phyloP scores from a whole-genome alignment of 495 filamentous ascomycete species.

The Peziza echinospora region DNA sequence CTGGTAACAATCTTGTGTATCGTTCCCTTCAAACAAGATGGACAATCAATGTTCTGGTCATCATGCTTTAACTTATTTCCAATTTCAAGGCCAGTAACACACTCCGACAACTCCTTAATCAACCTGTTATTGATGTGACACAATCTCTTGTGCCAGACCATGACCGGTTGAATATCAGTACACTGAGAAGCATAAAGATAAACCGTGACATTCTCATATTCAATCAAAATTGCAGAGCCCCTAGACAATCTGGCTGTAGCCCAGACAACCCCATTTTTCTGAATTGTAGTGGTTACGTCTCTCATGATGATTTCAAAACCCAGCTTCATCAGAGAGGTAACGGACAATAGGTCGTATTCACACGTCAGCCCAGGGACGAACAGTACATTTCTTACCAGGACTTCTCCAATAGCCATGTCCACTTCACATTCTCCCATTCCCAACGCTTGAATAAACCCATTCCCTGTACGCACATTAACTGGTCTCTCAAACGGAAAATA shows the following conservation, averaged over 20 bases:
- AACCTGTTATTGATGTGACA: neutral
- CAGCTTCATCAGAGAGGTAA: neutral
- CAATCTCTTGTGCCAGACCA: neutral
- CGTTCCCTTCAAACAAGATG: neutral
- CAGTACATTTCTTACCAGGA: neutral
- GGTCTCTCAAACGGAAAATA: neutral
- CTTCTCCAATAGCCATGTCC: neutral
- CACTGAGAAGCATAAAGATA: neutral
- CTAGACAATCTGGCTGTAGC: neutral
- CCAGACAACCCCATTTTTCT: neutral
- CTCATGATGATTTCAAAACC: neutral
- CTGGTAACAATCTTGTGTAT: neutral
- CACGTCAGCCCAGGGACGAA: neutral
- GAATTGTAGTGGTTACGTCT: neutral
- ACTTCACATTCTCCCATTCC: neutral
- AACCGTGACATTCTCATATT: neutral
- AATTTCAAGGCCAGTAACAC: neutral
- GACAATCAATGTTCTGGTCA: neutral
- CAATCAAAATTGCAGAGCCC: neutral
- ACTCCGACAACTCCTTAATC: too few relatives aligned
- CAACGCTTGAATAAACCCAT: neutral
- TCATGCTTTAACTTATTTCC: neutral
- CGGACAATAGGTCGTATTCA: neutral
- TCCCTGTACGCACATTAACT: neutral
- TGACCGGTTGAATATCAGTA: neutral